Conservation (phyloP, 306 rosid genomes). For the Pyrus pyrifolia region DNA sequence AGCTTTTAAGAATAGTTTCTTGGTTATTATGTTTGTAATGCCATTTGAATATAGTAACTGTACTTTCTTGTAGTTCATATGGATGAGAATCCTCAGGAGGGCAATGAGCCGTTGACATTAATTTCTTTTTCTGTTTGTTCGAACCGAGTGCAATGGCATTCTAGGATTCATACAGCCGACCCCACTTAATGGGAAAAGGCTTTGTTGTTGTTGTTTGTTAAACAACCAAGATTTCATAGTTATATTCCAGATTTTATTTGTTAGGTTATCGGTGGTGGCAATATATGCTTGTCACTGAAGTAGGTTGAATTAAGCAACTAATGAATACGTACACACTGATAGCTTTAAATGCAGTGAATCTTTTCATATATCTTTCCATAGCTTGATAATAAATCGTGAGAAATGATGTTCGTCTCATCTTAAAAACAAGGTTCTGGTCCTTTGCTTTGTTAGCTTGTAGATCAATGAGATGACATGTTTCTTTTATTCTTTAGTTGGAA, state of each 20-base stretch:
- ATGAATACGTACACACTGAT: neutral
- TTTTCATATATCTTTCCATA: neutral
- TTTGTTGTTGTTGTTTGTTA: neutral
- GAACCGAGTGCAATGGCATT: no score
- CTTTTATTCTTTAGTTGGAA: neutral
- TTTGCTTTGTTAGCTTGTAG: neutral
- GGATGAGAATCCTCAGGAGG: neutral
- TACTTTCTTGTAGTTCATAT: neutral
- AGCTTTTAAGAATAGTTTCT: neutral
- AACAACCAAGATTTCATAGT: neutral
- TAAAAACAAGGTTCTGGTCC: neutral
- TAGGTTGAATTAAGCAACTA: constrained; percentile 8
- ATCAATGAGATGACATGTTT: neutral
- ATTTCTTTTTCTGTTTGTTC: neutral
- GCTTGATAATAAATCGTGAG: neutral
- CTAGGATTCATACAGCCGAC: no score
- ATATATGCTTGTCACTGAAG: neutral
- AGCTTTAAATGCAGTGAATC: neutral
- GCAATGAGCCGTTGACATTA: neutral
- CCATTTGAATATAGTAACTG: no score
- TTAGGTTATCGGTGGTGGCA: neutral
- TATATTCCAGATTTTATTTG: neutral
- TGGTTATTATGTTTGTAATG: neutral
- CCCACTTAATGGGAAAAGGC: no score
- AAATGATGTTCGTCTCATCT: neutral